Evolutionary conservation across 352 stramenopile species (phyloP), one percentile per base, ranked within the genome.

Genomic region (Phytophthora pinifolia): DNA sequence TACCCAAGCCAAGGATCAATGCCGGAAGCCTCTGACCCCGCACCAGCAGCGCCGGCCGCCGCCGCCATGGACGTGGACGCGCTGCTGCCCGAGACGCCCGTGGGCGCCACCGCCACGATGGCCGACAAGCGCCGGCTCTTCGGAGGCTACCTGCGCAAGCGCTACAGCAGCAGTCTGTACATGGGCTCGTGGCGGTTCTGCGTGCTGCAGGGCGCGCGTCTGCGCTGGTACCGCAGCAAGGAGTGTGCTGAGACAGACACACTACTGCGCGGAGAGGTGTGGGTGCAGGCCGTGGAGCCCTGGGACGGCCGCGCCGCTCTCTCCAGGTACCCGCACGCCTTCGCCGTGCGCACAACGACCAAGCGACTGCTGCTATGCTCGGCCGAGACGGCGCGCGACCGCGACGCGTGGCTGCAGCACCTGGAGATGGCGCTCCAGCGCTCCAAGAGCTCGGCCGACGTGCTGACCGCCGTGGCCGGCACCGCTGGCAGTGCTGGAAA

Each of bases 161-260:
- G 81, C 17, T 92, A 86, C 49, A 71, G 64, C 42, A 71, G 56
- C 52, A 86, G 69, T 50, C 41, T 85, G 35, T 92, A 89, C 70
- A 89, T 92, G 81, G 81, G 81, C 29, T 83, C 76, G 45, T 87
- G 75, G 76, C 73, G 81, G 15, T 92, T 77, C 54, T 92, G 76
- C 49, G 70, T 92, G 34, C 47, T 89, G 15, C 72, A 79, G 25
- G 76, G 79, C 46, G 75, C 68, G 44, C 72, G 73, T 6, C 37
- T 92, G 49, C 76, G 75, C 33, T 92, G 81, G 81, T 92, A 82
- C 55, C 75, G 84, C 54, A 83, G 59, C 14, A 52, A 72, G 29
- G 77, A 88, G 12, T 59, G 72, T 31, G 81, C 81, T 29, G 55
- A 65, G 20, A 67, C 65, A 17, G 73, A 85, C 54, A 54, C 49